Base-by-base conservation (phyloP, 495 filamentous ascomycete genomes). In the Cercophora scortea region DNA sequence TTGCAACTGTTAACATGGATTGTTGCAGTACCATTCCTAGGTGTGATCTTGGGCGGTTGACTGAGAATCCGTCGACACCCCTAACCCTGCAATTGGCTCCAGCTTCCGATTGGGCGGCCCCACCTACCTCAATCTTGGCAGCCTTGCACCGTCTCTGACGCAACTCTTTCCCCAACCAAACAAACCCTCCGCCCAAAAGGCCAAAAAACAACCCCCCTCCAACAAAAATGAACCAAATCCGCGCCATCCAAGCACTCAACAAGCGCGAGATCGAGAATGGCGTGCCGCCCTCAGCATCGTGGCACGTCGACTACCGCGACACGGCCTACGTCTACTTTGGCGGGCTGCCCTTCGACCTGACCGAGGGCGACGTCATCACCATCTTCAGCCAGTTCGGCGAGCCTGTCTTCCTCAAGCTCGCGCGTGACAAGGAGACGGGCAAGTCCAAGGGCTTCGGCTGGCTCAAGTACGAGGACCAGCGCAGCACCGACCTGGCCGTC, bases 311-410 rank as follows among this genome's bases (percentile, higher is more conserved):
- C 73, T 97, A 95, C 70, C 86, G 88, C 67, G 92, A 96, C 74
- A 96, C 94, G 11, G 93, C 93, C 55, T 99, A 92, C 69, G 77
- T 99, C 64, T 93, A 93, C 74, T 90, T 97, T 51, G 94, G 94
- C 59, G 93, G 93, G 32, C 81, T 99, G 44, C 91, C 91, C 9
- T 96, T 88, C 68, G 89, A 95, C 58, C 79, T 99, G 17, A 89
- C 89, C 42, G 93, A 99, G 69, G 93, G 93, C 61, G 93, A 99
- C 70, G 81, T 99, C 54, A 80, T 97, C 54, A 88, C 92, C 25
- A 94, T 99, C 51, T 99, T 97, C 79, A 95, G 89, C 25, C 94
- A 99, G 64, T 99, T 83, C 61, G 93, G 93, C 54, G 90, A 97
- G 63, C 94, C 94, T 8, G 86, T 88, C 11, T 89, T 90, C 69